Base-by-base conservation (phyloP, 495 filamentous ascomycete species). In the Aspergillus cristatus region DNA sequence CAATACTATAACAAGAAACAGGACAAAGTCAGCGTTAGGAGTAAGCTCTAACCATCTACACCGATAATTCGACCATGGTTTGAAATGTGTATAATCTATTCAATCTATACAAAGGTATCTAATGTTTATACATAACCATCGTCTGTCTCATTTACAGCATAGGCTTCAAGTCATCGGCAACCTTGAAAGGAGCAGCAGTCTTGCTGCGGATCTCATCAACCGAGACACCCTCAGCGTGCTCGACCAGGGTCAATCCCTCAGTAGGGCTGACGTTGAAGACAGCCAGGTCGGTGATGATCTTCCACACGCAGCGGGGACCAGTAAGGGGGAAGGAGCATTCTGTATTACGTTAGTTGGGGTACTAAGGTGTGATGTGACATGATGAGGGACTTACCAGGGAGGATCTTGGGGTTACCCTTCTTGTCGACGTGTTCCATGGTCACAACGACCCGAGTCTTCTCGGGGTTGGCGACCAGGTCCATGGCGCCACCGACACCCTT, bases 401-500 rank as follows among this genome's bases (percentile, higher is more conserved):
- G 68, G 56, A 94, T 87, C 81, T 94, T 94, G 38, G 84, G 67
- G 48, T 79, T 81, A 35, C 86, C 86, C 68, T 89, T 85, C 76
- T 85, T 88, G 51, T 90, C 86, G 18, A 79, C 81, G 61, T 93
- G 86, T 62, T 94, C 86, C 85, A 89, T 94, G 3, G 84, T 89
- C 8, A 93, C 82, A 14, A 94, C 86, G 2, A 94, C 85, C 67
- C 86, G 89, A 35, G 86, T 94, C 45, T 70, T 70, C 50, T 71
- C 70, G 13, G 86, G 86, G 68, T 93, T 91, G 49, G 72, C 76
- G 30, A 94, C 86, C 38, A 94, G 58, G 53, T 94, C 86, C 86
- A 94, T 94, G 44, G 86, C 86, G 37, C 86, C 86, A 18, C 86
- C 86, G 50, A 94, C 84, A 14, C 86, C 86, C 75, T 94, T 94